Conservation (phyloP, 2,329 filamentous ascomycete genomes). For the Phyllosticta paracitricarpa region DNA sequence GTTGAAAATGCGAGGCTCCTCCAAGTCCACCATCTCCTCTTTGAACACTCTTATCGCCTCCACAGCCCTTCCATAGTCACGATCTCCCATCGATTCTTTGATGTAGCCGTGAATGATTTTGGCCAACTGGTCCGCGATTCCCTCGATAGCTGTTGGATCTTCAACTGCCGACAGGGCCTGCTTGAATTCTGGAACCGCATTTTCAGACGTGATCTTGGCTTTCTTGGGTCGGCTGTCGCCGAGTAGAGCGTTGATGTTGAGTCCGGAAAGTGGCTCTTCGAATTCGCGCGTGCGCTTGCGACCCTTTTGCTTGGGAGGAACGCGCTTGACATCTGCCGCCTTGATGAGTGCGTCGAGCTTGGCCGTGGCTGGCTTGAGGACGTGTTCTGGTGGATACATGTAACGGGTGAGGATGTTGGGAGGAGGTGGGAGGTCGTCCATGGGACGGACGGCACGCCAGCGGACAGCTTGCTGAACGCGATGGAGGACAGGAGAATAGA, state of each 20-base stretch:
- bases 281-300: slow-evolving; percentile 55
- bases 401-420: slow-evolving; percentile 60
- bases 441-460: slow-evolving; percentile 66
- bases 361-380: slow-evolving; percentile 48
- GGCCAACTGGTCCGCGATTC: slow-evolving; percentile 65
- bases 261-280: slow-evolving; percentile 76
- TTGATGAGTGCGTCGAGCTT: slow-evolving; percentile 55
- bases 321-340: slow-evolving; percentile 74
- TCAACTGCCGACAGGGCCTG: slow-evolving; percentile 55
- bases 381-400: slow-evolving; percentile 58
- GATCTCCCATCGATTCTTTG: slow-evolving; percentile 62
- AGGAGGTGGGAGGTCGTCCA: slow-evolving; percentile 51
- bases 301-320: slow-evolving; percentile 69
- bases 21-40: slow-evolving; percentile 63
- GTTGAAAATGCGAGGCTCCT: slow-evolving; percentile 71
- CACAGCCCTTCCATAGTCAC: slow-evolving; percentile 61
- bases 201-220: slow-evolving; percentile 52
- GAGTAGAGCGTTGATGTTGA: slow-evolving; percentile 79
- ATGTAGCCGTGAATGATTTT: slow-evolving; percentile 60
- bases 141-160: slow-evolving; percentile 41
- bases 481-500: slow-evolving; percentile 78
- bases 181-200: slow-evolving; percentile 86
- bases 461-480: slow-evolving; percentile 79
- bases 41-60: slow-evolving; percentile 72
- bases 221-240: slow-evolving; percentile 40